Evolutionary conservation across 306 rosid species (phyloP), one percentile per base, ranked within the genome.

Genomic region (Malus sieversii): DNA sequence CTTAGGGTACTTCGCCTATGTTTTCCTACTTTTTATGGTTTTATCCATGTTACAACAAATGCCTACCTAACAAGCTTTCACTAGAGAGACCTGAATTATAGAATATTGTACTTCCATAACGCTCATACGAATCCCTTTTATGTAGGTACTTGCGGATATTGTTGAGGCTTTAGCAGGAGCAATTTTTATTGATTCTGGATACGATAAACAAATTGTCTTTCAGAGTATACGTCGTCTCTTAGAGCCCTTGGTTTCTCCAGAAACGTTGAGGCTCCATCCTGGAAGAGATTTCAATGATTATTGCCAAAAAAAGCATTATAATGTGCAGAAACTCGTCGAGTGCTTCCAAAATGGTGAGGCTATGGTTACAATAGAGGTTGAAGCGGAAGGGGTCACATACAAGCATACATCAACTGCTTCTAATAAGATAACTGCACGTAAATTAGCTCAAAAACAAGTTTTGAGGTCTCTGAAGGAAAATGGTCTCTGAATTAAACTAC

Each of bases 141-240:
- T 73, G 68, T 65, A 92, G 96, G 98, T 90, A 35, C 91, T 92
- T 52, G 96, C 83, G 33, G 98, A 92, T 76, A 75, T 92, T 3
- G 82, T 92, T 10, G 96, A 92, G 83, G 87, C 98, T 80, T 52
- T 92, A 53, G 94, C 94, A 6, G 96, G 96, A 44, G 94, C 98
- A 57, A 85, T 92, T 73, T 71, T 86, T n/a, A 89, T 92, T 8
- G 96, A 92, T 77, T 90, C 98, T 0, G 88, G 83, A 29, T 88
- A 77, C 82, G 27, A 79, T 2, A 76, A 86, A 72, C 88, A 88
- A 18, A 55, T 11, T 10, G 92, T 92, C 46, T 85, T 85, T 77
- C 32, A 66, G 64, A 84, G 96, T 61, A 83, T 90, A 45, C 72
- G 82, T 68, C 94, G 86, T 8, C 86, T 92, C n/a, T 76, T 93